Percentiles rank a stretch among this genome's conserved stretches.
These are phyloP conservation scores for Cladosporium sphaerospermum DNA, from an alignment of 2,329 filamentous ascomycete species.

Conservation along the genomic window DNA sequence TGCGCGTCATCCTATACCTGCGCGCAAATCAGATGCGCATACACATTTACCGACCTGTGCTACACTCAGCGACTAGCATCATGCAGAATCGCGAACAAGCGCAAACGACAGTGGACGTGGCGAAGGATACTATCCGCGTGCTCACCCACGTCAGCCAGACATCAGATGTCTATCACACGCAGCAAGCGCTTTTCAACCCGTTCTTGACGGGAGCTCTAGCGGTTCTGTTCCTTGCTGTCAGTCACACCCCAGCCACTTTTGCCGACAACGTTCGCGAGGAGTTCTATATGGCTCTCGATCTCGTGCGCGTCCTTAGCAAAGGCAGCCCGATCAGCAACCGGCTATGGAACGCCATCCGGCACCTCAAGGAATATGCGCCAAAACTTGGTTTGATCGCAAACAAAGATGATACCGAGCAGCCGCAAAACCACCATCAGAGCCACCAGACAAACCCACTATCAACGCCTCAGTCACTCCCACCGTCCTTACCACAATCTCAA, in stretches of 20 bases:
- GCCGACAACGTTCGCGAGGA: conserved; percentile 63
- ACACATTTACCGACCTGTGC: conserved; percentile 77
- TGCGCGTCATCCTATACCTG: conserved; percentile 78
- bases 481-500: neutral
- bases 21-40: conserved; percentile 87
- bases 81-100: conserved; percentile 68
- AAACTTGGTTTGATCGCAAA: conserved; percentile 53
- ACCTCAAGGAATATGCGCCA: conserved; percentile 65
- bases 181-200: conserved; percentile 75
- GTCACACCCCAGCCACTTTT: conserved; percentile 67
- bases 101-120: conserved; percentile 65
- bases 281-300: conserved; percentile 71
- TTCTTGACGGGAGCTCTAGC: conserved; percentile 70
- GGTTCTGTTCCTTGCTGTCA: conserved; percentile 69
- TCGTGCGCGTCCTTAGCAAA: conserved; percentile 65
- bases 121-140: conserved; percentile 69
- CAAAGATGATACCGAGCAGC: neutral
- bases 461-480: neutral
- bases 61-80: conserved; percentile 80
- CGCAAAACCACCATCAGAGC: neutral
- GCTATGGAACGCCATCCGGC: conserved; percentile 65
- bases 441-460: neutral
- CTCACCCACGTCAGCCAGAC: conserved; percentile 66
- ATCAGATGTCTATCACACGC: conserved; percentile 62
- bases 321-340: conserved; percentile 67